Percentiles rank a stretch among this genome's conserved stretches.
Conservation (phyloP, 495 filamentous ascomycete species). For the Viridothelium virens region DNA sequence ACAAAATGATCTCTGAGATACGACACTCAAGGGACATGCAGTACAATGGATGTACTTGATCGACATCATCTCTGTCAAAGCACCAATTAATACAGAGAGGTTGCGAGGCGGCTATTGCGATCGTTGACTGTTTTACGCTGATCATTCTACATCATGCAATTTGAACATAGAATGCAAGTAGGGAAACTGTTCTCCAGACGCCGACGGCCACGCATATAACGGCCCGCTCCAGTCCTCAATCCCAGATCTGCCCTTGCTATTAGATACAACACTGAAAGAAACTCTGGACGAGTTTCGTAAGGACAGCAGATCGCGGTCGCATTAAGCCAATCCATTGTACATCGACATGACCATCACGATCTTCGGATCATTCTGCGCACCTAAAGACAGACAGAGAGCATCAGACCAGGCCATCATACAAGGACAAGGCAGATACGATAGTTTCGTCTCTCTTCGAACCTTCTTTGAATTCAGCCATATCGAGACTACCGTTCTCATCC, state of each 20-base stretch:
- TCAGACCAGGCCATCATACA: slow-evolving; percentile 91
- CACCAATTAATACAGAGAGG: too few relatives aligned
- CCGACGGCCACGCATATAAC: neutral
- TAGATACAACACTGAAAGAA: neutral
- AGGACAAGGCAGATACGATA: slow-evolving; percentile 92
- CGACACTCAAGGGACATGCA: too few relatives aligned
- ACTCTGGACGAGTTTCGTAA: neutral
- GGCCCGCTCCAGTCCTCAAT: neutral
- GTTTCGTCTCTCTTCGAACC: slow-evolving; percentile 97
- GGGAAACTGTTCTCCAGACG: neutral
- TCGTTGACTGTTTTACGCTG: neutral
- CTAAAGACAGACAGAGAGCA: neutral
- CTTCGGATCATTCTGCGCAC: neutral
- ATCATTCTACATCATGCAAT: neutral
- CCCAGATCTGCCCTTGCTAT: neutral
- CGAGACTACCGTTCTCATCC: slow-evolving; percentile 89
- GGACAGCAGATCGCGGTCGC: neutral
- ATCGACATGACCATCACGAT: neutral
- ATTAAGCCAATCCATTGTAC: neutral
- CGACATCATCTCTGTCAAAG: too few relatives aligned
- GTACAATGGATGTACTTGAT: too few relatives aligned
- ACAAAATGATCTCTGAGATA: neutral
- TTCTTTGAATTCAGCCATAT: slow-evolving; percentile 97
- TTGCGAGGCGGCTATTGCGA: too few relatives aligned
- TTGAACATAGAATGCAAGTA: neutral